Evolutionary conservation across 2,329 filamentous ascomycete genomes (phyloP).

Genomic region (Immersiporthe knoxdaviesiana): DNA sequence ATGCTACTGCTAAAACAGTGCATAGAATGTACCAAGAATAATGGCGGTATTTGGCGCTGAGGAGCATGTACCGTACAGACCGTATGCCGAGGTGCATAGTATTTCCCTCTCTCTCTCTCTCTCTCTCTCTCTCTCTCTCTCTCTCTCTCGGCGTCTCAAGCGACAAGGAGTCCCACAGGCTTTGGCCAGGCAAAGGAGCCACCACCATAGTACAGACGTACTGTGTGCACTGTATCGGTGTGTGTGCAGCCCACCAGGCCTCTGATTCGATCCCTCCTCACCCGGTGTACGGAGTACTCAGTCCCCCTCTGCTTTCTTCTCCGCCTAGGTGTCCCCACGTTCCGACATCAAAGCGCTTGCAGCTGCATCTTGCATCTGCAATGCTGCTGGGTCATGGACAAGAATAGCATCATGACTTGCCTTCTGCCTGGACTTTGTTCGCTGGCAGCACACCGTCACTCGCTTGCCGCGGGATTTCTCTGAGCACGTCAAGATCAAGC

Average conservation of each 20-base stretch:
- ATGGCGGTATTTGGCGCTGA: no score
- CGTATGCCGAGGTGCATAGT: constrained; percentile 15
- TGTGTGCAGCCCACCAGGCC: constrained; percentile 29
- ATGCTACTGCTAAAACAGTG: no score
- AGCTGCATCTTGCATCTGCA: not conserved
- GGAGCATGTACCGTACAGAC: not conserved
- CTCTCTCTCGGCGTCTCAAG: no score
- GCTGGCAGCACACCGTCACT: not conserved
- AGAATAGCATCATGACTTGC: constrained; percentile 19
- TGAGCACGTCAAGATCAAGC: not conserved
- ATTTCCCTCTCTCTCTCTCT: no score
- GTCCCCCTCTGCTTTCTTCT: not conserved
- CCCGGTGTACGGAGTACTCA: no score
- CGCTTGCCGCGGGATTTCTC: not conserved
- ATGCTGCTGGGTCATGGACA: constrained; percentile 11
- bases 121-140: no score
- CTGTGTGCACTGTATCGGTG: not conserved
- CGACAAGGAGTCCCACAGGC: constrained; percentile 1
- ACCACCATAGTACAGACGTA: not conserved
- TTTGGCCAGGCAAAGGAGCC: constrained; percentile 15
- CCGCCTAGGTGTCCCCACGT: constrained; percentile 15
- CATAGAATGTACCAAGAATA: no score
- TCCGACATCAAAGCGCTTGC: constrained; percentile 25
- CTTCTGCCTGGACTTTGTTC: not conserved
- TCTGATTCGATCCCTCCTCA: constrained; percentile 34